Evolutionary conservation across 805 yeast species (phyloP), one percentile per base, ranked within the genome.

Genomic region (Suhomyces kilbournensis): DNA sequence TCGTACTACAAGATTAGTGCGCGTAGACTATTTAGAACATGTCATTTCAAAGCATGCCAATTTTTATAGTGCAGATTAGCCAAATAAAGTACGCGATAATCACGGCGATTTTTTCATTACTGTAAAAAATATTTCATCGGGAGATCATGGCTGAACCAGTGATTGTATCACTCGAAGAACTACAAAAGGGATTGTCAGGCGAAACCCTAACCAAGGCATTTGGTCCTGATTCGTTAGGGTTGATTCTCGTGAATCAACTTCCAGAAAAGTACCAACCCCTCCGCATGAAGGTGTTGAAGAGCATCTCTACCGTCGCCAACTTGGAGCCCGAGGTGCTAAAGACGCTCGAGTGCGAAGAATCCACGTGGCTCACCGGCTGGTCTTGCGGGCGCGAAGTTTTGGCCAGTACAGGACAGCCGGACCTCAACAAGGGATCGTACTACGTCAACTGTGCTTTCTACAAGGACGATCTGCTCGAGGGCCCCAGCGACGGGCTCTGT

Each of bases 371-470:
- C 7, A 77, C 79, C 1, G 88, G 86, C 1, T 83, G 86, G 86
- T 81, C 86, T 7, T 63, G 81, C 22, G 86, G 86, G 0, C 77
- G 75, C 49, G 87, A 83, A 57, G 72, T 64, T 32, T 68, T 83
- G 34, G 71, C 71, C 1, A 49, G 51, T 6, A 63, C 66, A 34
- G 81, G 80, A 2, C 54, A 66, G 40, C 79, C 79, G 1, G 86
- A 83, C 58, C 60, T 57, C 26, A 67, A 74, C 49, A 83, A 83
- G 59, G 88, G 86, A 6, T 81, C 85, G 2, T 83, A 66, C 56
- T 83, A 83, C 59, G 74, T 79, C 49, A 83, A 82, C 59, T 83
- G 87, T 65, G 77, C 84, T 2, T 82, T 81, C 58, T 80, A 75
- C 56, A 67, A 68, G 26, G 76, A 77, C 53, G 61, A 68, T 12